Evolutionary conservation across 495 filamentous ascomycete species (phyloP), one percentile per base, ranked within the genome.

Genomic region (Podospora fimiseda): DNA sequence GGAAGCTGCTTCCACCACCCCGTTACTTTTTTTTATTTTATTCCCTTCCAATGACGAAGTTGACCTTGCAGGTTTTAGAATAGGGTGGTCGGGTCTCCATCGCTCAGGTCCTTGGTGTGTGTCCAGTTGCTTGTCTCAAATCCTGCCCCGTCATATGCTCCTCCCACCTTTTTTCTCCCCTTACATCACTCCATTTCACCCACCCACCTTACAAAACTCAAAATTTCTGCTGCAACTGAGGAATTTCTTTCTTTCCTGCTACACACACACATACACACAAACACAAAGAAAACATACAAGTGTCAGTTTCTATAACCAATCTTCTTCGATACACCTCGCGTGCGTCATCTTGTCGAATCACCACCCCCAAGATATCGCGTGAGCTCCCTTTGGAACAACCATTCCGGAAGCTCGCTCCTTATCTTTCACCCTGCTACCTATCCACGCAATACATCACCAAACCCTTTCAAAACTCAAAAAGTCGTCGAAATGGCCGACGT

Each of bases 401-500:
- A 33, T 11, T 33, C 27, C 20, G 6, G 21, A 22, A 15, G 20
- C n/a, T 16, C 27, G 24, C 52, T 27, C 11, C 43, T 21, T 44
- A 42, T 19, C 50, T 40, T 22, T 19, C 20, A 4, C 11, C 37
- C 30, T 39, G 33, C 22, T 8, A 36, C 23, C 52, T 23, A 57
- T 46, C 51, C n/a, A 51, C 40, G 3, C 22, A 5, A 22, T 16
- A 37, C 46, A 47, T 36, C 41, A 22, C 36, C 53, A 24, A 30
- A 48, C 43, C 51, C 51, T 30, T 50, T 16, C 49, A 48, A 38
- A 52, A 45, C 50, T 46, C 30, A 14, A 61, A n/a, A 42, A 52
- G 33, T 39, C 50, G 43, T 61, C 58, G 58, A 57, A 52, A 71
- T 65, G 68, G 66, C 68, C 45, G 60, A 67, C 49, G 58, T 61